Evolutionary conservation across 1,284 basidiomycete genomes (phyloP).

Genomic region (Cutaneotrichosporon cutaneum): DNA sequence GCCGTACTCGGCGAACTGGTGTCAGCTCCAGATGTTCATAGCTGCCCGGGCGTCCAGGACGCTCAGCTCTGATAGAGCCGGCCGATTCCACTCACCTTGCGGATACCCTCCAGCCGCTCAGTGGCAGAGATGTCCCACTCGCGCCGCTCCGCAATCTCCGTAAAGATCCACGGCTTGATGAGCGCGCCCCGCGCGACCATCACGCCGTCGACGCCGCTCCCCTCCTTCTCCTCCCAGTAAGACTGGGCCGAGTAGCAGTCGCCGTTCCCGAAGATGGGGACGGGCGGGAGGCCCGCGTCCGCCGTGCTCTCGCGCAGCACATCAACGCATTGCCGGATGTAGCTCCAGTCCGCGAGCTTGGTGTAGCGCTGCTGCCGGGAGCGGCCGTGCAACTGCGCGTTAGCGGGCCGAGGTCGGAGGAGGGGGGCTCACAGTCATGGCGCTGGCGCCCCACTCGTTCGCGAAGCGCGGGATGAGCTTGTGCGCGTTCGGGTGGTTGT

Average conservation of each 20-base stretch:
- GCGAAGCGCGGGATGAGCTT: conserved; percentile 85
- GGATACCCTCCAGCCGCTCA: conserved; percentile 83
- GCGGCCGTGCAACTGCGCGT: conserved; percentile 88
- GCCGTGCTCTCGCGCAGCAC: conserved; percentile 74
- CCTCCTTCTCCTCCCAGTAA: conserved; percentile 66
- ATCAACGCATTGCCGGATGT: conserved; percentile 81
- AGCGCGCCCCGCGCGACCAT: conserved; percentile 94
- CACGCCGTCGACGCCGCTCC: conserved; percentile 81
- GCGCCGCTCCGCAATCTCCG: conserved; percentile 84
- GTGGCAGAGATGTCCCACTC: conserved; percentile 94
- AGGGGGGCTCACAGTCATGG: conserved; percentile 65
- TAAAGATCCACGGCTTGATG: conserved; percentile 95
- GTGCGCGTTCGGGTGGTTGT: conserved; percentile 79
- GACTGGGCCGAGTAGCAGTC: conserved; percentile 81
- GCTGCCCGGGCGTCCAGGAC: too few species aligned
- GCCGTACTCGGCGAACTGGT: conserved; percentile 76
- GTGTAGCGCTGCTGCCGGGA: conserved; percentile 88
- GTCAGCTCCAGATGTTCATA: too few species aligned
- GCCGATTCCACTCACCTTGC: conserved; percentile 73
- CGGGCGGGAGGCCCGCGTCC: conserved; percentile 71
- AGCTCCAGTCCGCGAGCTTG: conserved; percentile 80
- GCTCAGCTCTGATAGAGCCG: too few species aligned
- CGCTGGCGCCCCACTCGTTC: conserved; percentile 73
- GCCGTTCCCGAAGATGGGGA: conserved; percentile 94
- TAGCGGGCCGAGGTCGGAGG: neutral